Evolutionary conservation across 2,329 filamentous ascomycete genomes (phyloP).

Genomic region (Ascochyta pisi): DNA sequence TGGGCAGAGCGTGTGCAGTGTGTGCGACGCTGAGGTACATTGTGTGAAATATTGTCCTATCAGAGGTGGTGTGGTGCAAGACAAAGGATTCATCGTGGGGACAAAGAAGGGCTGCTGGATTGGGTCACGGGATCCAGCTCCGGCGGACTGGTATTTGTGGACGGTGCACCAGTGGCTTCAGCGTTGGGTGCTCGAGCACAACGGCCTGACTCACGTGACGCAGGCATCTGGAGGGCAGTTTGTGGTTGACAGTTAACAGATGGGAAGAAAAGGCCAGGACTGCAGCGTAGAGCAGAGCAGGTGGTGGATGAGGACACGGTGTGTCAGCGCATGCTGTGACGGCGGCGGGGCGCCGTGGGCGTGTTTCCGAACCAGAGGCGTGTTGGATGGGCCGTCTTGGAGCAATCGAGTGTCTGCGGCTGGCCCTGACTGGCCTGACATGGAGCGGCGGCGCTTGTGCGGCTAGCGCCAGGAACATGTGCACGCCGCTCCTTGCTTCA

Average conservation of each 20-base stretch:
- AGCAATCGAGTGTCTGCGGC: not conserved
- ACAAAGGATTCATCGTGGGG: not conserved
- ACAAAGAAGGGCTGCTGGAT: not conserved
- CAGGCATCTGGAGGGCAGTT: not conserved
- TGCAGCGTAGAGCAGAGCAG: too few relatives aligned
- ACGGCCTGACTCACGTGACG: slow-evolving; percentile 9
- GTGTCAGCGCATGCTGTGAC: not conserved
- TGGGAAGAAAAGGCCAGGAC: too few relatives aligned
- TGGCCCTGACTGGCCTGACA: not conserved
- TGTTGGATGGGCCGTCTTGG: slow-evolving; percentile 1
- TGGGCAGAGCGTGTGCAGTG: slow-evolving; percentile 1
- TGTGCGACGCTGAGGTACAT: not conserved
- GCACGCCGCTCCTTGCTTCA: slow-evolving; percentile 1
- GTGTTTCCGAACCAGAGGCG: slow-evolving; percentile 5
- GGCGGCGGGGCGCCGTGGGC: not conserved
- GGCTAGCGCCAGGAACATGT: slow-evolving; percentile 9
- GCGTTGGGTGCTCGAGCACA: not conserved
- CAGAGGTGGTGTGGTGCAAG: not conserved
- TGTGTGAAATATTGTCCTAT: not conserved
- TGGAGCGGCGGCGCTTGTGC: slow-evolving; percentile 1
- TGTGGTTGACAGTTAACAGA: too few relatives aligned
- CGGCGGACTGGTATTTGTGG: slow-evolving; percentile 15
- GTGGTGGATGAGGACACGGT: not conserved
- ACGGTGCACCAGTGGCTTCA: slow-evolving; percentile 4
- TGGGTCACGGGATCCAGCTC: slow-evolving; percentile 5